Evolutionary conservation across 2,329 filamentous ascomycete species (phyloP).

Genomic region (Fusarium neocosmosporiellum): DNA sequence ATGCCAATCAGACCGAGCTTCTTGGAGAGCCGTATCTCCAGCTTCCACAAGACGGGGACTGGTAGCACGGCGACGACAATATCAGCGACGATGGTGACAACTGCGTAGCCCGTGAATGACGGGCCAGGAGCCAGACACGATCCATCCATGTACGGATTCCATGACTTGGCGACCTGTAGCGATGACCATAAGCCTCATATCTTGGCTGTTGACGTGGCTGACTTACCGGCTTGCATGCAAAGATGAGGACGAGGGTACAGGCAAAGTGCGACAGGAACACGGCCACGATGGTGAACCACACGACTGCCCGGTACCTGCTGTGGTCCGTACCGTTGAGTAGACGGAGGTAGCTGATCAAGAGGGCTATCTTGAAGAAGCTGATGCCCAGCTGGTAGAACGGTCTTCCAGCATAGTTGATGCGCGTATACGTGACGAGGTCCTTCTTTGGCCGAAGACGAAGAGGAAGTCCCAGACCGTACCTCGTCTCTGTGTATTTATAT

Average conservation of each 20-base stretch:
- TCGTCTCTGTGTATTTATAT: slow-evolving; percentile 54
- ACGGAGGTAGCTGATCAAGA: slow-evolving; percentile 64
- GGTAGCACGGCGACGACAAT: slow-evolving; percentile 62
- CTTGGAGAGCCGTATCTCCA: slow-evolving; percentile 61
- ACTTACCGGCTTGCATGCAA: slow-evolving; percentile 61
- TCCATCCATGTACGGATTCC: slow-evolving; percentile 54
- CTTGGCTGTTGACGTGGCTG: neutral
- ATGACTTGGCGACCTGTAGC: slow-evolving; percentile 55
- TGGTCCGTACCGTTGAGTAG: slow-evolving; percentile 62
- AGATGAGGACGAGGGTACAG: slow-evolving; percentile 60
- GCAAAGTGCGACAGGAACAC: slow-evolving; percentile 60
- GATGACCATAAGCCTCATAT: neutral
- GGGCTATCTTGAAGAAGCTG: slow-evolving; percentile 66
- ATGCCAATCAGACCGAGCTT: slow-evolving; percentile 63
- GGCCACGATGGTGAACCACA: slow-evolving; percentile 57
- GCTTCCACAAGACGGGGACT: slow-evolving; percentile 59
- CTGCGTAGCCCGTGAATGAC: slow-evolving; percentile 63
- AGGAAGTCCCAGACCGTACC: slow-evolving; percentile 64
- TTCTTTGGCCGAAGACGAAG: slow-evolving; percentile 55
- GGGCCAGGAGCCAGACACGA: slow-evolving; percentile 58
- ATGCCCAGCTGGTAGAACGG: slow-evolving; percentile 67
- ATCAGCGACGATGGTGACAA: slow-evolving; percentile 63
- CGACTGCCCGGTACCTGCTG: slow-evolving; percentile 54
- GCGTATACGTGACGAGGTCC: slow-evolving; percentile 58
- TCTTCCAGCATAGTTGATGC: slow-evolving; percentile 64